phyloP scores from a whole-genome alignment of 345 rosid genomes.

The Arabidopsis suecica region DNA sequence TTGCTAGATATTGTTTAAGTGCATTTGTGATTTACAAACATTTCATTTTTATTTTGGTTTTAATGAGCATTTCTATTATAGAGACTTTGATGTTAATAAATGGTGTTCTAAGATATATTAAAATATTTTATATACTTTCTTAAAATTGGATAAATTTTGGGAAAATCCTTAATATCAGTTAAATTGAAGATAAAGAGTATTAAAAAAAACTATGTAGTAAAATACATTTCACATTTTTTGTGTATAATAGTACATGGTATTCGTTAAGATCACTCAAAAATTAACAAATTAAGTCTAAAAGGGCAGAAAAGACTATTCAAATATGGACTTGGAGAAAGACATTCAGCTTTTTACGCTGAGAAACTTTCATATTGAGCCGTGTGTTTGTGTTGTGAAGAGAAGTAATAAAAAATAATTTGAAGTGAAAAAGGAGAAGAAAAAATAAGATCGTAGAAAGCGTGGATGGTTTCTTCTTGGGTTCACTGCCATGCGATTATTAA shows the following conservation, averaged over 20 bases:
- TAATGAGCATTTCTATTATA: too few relatives aligned
- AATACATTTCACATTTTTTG: too few relatives aligned
- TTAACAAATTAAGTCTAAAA: background rate
- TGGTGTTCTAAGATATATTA: too few relatives aligned
- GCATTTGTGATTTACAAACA: too few relatives aligned
- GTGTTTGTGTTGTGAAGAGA: slow-evolving; percentile 25
- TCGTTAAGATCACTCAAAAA: background rate
- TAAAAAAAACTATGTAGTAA: too few relatives aligned
- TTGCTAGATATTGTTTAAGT: too few relatives aligned
- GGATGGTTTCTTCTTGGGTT: slow-evolving; percentile 34
- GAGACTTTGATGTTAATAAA: too few relatives aligned
- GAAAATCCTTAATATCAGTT: too few relatives aligned
- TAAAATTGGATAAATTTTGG: too few relatives aligned
- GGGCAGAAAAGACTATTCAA: slow-evolving; percentile 16
- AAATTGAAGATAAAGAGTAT: too few relatives aligned
- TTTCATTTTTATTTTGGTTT: too few relatives aligned
- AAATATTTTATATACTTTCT: too few relatives aligned
- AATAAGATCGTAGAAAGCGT: slow-evolving; percentile 36
- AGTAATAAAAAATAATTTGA: background rate
- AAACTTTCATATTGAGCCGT: slow-evolving; percentile 42
- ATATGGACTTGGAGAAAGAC: slow-evolving; percentile 38
- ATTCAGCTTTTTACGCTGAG: slow-evolving; percentile 43
- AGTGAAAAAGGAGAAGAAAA: background rate
- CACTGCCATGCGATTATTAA: slow-evolving; percentile 41
- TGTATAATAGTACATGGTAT: background rate